Evolutionary conservation across 768 basidiomycete species (phyloP), one percentile per base, ranked within the genome.

Genomic region (Clitopilus passeckerianus): DNA sequence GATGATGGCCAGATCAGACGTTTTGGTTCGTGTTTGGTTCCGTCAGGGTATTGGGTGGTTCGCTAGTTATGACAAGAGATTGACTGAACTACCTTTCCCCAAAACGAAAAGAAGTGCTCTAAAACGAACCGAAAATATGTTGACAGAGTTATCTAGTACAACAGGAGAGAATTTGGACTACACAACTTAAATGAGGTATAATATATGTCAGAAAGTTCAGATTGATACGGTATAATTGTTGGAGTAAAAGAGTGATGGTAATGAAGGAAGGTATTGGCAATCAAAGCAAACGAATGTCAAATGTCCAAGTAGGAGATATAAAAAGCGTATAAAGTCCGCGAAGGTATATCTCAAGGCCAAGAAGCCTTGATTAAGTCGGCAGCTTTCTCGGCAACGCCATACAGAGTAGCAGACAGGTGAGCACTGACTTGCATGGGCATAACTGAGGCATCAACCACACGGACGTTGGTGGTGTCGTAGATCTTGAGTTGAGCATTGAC

Each of bases 371-470:
- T 82, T 37, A 83, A 63, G 60, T 80, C 77, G 3, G 80, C 81
- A 16, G 80, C 81, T 65, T 82, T 81, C 70, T 83, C 82, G 6
- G 81, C 81, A n/a, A 85, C 72, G 20, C 78, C 81, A 63, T 81
- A 84, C 34, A 82, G 65, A 58, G 82, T 80, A 12, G 77, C 73
- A 33, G 73, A 74, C 57, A 81, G 59, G 61, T 81, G 79, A 2
- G 79, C 79, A 59, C 77, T 77, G 46, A 84, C 64, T 57, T 81
- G 79, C 37, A 80, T 59, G 6, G 83, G 82, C 61, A 82, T 66
- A 6, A 82, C 65, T 34, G 77, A 79, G 16, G 80, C 79, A 65
- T 84, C 83, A 0, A 80, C 79, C 30, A 85, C 80, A 8, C 82
- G 77, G 22, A 85, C 74, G 59, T 81, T 81, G 7, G 71, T 62